Percentiles rank a stretch among this genome's conserved stretches.
phyloP scores from a whole-genome alignment of 768 basidiomycete genomes.

The Hypholoma sublateritium region DNA sequence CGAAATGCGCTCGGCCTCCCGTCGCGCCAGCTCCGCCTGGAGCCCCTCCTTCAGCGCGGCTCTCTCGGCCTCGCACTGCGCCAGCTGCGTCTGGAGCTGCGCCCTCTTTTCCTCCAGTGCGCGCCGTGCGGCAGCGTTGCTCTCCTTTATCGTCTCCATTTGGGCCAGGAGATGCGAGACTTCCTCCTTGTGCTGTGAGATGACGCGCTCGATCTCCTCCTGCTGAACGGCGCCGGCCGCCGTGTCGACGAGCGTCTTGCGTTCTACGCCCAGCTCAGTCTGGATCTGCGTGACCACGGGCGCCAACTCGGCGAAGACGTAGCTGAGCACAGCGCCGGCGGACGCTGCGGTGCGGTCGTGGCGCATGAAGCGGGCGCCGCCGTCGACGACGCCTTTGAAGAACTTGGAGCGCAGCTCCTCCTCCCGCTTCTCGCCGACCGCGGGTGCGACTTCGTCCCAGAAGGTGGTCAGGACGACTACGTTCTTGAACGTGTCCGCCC shows the following conservation, averaged over 20 bases:
- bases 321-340: constrained; percentile 29
- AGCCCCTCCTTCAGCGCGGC: background rate
- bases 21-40: no score
- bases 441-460: background rate
- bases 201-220: constrained; percentile 4
- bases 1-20: no score
- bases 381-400: constrained; percentile 28
- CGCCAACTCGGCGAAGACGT: constrained; percentile 18
- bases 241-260: constrained; percentile 33
- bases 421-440: background rate
- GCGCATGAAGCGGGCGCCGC: constrained; percentile 38
- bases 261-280: constrained; percentile 13
- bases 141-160: background rate
- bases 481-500: constrained; percentile 33
- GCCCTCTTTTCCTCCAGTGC: background rate
- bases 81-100: background rate
- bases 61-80: background rate
- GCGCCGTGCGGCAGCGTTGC: background rate
- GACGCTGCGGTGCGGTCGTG: constrained; percentile 30
- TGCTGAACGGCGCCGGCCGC: background rate
- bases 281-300: constrained; percentile 13
- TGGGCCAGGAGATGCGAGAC: background rate
- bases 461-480: background rate
- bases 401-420: background rate
- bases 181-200: constrained; percentile 1